phyloP scores from a whole-genome alignment of 345 rosid species.

The Psidium guajava region DNA sequence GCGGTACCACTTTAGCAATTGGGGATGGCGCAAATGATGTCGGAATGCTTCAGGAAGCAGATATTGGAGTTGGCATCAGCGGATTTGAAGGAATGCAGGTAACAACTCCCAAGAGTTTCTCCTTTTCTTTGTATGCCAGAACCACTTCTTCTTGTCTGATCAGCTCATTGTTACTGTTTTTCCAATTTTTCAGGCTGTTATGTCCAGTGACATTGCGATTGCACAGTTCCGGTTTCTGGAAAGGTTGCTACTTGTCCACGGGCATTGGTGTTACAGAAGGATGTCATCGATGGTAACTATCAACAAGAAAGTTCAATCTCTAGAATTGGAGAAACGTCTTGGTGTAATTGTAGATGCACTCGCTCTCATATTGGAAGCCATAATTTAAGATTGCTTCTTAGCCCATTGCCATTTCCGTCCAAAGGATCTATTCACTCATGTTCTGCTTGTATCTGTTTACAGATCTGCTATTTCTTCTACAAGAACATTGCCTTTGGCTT shows the following conservation, averaged over 20 bases:
- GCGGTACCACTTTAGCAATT: constrained; percentile 77
- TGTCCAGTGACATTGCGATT: constrained; percentile 92
- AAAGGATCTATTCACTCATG: not conserved
- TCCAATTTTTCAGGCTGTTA: constrained; percentile 59
- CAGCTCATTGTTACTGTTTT: not conserved
- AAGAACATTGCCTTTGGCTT: constrained; percentile 93
- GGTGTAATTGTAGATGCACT: not conserved
- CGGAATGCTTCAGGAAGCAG: constrained; percentile 99
- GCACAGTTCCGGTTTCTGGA: constrained; percentile 88
- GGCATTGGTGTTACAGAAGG: constrained; percentile 98
- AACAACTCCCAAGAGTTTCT: not conserved
- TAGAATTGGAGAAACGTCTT: not conserved
- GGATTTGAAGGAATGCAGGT: constrained; percentile 99
- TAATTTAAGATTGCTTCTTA: not conserved
- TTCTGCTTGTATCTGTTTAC: constrained; percentile 2
- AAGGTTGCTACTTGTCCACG: constrained; percentile 87
- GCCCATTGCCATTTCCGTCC: not conserved
- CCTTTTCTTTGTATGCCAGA: not conserved
- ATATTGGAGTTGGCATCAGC: constrained; percentile 91
- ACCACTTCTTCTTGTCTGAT: not conserved
- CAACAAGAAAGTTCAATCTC: not conserved
- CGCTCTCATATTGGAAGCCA: not conserved
- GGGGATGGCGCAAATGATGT: constrained; percentile 99
- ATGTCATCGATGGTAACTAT: constrained; percentile 76
- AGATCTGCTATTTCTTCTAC: constrained; percentile 99